Evolutionary conservation across 2,329 filamentous ascomycete genomes (phyloP).

Genomic region (Aspergillus pseudoterreus): DNA sequence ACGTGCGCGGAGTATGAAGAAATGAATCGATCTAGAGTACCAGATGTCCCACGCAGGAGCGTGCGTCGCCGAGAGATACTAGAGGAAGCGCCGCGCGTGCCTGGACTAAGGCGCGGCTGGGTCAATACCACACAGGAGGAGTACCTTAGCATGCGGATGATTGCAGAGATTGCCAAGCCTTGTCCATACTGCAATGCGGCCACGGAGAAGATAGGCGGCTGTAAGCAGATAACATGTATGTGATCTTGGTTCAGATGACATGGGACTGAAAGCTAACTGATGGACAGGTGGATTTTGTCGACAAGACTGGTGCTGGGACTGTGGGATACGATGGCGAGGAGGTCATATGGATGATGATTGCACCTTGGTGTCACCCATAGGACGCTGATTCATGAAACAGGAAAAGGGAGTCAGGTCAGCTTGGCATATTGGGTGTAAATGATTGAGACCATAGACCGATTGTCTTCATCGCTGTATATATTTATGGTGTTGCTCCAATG

Average conservation of each 20-base stretch:
- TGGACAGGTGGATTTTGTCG: slow-evolving; percentile 12
- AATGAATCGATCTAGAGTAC: background rate
- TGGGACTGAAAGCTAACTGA: slow-evolving; percentile 1
- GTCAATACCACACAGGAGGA: slow-evolving; percentile 4
- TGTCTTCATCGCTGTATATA: no score
- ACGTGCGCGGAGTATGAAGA: slow-evolving; percentile 16
- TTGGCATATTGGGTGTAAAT: no score
- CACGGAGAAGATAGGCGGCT: slow-evolving; percentile 11
- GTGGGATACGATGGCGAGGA: slow-evolving; percentile 10
- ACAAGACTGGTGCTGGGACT: slow-evolving; percentile 19
- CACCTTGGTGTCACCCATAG: background rate
- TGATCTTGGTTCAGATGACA: background rate
- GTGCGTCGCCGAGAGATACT: background rate
- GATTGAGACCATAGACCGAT: no score
- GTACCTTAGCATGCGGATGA: slow-evolving; percentile 4
- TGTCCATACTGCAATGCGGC: slow-evolving; percentile 12
- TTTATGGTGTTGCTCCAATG: no score
- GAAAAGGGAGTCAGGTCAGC: background rate
- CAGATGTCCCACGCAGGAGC: background rate
- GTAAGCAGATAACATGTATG: slow-evolving; percentile 17
- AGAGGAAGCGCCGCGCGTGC: background rate
- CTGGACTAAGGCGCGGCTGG: background rate
- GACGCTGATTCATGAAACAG: background rate
- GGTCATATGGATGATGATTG: slow-evolving; percentile 13
- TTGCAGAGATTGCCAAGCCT: slow-evolving; percentile 6